Conservation (phyloP, 1,139 yeast genomes). For the Geotrichum fermentans region DNA sequence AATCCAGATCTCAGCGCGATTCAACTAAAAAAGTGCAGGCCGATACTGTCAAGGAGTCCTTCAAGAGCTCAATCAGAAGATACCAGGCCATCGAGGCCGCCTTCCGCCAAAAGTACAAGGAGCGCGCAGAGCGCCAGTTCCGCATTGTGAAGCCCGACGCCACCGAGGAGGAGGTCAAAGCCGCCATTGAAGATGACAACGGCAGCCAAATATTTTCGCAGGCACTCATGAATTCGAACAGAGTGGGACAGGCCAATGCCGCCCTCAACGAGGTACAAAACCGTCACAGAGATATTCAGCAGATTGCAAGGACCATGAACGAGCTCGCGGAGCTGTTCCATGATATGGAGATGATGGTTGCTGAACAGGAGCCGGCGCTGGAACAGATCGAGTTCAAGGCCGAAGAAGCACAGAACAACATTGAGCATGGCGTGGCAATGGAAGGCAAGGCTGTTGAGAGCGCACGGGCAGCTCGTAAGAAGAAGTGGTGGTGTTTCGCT, state of each 20-base stretch:
- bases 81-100: slow-evolving; percentile 82
- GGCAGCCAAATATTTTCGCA: slow-evolving; percentile 84
- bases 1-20: slow-evolving; percentile 63
- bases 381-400: slow-evolving; percentile 80
- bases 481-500: slow-evolving; percentile 81
- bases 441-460: slow-evolving; percentile 82
- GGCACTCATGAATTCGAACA: slow-evolving; percentile 83
- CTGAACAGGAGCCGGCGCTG: slow-evolving; percentile 88
- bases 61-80: slow-evolving; percentile 78
- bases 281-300: slow-evolving; percentile 91
- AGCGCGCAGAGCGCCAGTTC: slow-evolving; percentile 90
- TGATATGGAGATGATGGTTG: slow-evolving; percentile 94
- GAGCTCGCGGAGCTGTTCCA: slow-evolving; percentile 91
- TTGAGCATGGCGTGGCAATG: slow-evolving; percentile 92
- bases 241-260: slow-evolving; percentile 95
- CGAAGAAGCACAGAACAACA: slow-evolving; percentile 76
- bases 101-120: slow-evolving; percentile 76
- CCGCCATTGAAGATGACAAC: slow-evolving; percentile 27
- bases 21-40: slow-evolving; percentile 84
- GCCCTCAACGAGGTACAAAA: slow-evolving; percentile 94
- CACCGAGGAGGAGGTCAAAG: slow-evolving; percentile 72
- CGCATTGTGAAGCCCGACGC: slow-evolving; percentile 87
- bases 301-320: slow-evolving; percentile 92
- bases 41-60: slow-evolving; percentile 78
- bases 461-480: slow-evolving; percentile 86